These are phyloP conservation scores for Thuidium tamariscinum DNA, from an alignment of 225 moss, liverwort and hornwort genomes.

Conservation along the genomic window DNA sequence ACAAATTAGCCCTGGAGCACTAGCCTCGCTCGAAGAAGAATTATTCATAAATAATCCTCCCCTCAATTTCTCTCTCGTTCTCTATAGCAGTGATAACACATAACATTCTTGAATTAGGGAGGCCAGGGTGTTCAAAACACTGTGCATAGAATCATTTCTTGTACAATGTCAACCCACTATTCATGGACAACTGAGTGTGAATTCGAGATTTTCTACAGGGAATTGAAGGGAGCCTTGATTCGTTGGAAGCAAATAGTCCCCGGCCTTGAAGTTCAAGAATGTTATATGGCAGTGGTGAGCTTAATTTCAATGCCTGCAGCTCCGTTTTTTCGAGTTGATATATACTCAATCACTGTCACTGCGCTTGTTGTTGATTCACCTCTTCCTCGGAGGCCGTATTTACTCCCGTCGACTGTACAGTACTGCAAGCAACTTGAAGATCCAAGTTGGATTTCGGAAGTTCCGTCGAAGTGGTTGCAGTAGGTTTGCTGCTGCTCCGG, in stretches of 20 bases:
- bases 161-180: too few species aligned
- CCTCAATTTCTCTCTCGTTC: neutral
- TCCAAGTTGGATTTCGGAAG: constrained; percentile 20
- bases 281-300: neutral
- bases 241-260: neutral
- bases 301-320: neutral
- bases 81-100: neutral
- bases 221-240: neutral
- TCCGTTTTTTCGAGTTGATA: neutral
- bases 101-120: neutral
- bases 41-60: neutral
- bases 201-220: neutral
- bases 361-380: neutral
- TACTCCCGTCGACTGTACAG: neutral
- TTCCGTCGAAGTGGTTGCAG: neutral
- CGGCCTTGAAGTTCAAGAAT: neutral
- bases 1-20: neutral
- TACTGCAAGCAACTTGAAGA: constrained; percentile 18
- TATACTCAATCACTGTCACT: neutral
- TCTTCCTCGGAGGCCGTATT: neutral
- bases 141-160: neutral
- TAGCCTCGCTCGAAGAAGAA: neutral
- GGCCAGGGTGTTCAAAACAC: neutral
- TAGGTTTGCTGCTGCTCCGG: neutral
- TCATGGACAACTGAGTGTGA: neutral